phyloP scores from a whole-genome alignment of 1,139 yeast genomes.

The Geotrichum fermentans region DNA sequence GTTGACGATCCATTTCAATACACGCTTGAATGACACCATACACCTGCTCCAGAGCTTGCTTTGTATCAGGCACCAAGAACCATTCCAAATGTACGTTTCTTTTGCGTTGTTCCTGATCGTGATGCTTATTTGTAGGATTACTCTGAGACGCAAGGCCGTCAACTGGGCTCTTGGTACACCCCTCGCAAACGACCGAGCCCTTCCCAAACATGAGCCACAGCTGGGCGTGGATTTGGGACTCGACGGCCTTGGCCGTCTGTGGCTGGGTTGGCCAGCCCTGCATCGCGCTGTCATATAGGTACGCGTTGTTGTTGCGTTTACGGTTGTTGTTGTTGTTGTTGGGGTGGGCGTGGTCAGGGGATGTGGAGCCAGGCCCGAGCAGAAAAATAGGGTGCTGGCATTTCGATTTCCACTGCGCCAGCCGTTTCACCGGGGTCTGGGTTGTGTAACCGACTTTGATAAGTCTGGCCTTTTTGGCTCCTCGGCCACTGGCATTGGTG shows the following conservation, averaged over 20 bases:
- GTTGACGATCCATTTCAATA: too few species aligned
- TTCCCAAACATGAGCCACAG: constrained; percentile 29
- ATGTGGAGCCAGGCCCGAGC: too few species aligned
- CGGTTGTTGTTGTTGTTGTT: too few species aligned
- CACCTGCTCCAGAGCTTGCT: neutral
- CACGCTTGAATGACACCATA: neutral
- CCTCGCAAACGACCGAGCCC: constrained; percentile 33
- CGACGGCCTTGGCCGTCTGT: constrained; percentile 14
- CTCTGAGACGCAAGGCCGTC: neutral
- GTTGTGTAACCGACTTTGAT: constrained; percentile 35
- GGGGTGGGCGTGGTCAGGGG: too few species aligned
- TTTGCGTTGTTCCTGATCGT: constrained; percentile 6
- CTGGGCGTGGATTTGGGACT: constrained; percentile 26
- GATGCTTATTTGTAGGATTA: neutral
- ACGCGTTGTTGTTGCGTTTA: too few species aligned
- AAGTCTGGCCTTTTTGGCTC: constrained; percentile 21
- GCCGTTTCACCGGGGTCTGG: constrained; percentile 27
- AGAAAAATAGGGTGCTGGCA: constrained; percentile 30
- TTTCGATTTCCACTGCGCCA: constrained; percentile 31
- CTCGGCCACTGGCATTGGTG: neutral
- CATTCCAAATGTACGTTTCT: constrained; percentile 29
- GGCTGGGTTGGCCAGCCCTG: neutral
- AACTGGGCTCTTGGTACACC: constrained; percentile 22
- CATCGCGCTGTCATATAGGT: neutral
- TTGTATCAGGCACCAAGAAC: constrained; percentile 30